Base-by-base conservation (phyloP, 176 grass and related monocot genomes). In the Musa beccarii region DNA sequence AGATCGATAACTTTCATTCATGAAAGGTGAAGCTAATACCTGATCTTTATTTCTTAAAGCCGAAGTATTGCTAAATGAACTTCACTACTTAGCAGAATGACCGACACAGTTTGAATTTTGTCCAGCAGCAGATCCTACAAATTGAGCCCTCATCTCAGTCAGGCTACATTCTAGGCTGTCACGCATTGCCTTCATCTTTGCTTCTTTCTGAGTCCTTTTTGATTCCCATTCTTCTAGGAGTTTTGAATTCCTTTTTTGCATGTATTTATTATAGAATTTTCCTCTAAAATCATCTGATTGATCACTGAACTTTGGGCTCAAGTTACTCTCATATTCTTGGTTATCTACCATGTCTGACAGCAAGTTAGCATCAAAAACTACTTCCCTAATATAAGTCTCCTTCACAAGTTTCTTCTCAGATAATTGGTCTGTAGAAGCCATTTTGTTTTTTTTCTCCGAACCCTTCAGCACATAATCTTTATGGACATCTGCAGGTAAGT, bases 231-330 rank as follows among this genome's bases (percentile, higher is more conserved):
- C 90, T 83, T 88, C 90, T 82, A 83, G 90, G 54, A 97, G 82
- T 78, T 97, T 97, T 75, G 90, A 88, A 79, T 97, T 82, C 64
- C 94, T 89, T 84, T 89, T 97, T 62, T 89, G 83, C 84, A 81
- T 93, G 79, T 97, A 93, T 74, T 97, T 92, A 26, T 93, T 90
- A 81, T 97, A 93, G 49, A 85, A 97, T 54, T 91, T 97, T 87
- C 94, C 94, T 85, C 84, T 87, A 10, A 81, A 85, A 56, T 97
- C 88, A 79, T 97, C 88, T 55, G 68, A 77, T 77, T 86, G 63
- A 84, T 86, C 91, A 54, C 78, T 80, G 76, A 72, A 71, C 62
- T 92, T 88, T 69, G 87, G 82, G 59, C 75, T 80, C 81, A 75
- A 24, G 71, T 63, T 88, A 66, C 79, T 78, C 49, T 25, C 71